These are phyloP conservation scores for Plantago major DNA, from an alignment of 257 asterid genomes.

Conservation along the genomic window DNA sequence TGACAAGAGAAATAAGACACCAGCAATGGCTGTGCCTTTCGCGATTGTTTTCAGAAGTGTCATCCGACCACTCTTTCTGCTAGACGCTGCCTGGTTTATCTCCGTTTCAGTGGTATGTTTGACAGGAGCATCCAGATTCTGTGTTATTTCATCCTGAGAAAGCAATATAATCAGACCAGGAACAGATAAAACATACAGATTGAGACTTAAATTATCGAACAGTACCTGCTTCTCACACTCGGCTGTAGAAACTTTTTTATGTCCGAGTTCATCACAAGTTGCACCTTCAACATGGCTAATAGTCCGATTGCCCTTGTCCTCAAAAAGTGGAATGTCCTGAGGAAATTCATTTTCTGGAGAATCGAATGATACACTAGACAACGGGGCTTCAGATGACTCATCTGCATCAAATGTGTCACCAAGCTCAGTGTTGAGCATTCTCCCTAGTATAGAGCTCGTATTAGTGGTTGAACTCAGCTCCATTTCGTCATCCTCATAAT, in stretches of 20 bases:
- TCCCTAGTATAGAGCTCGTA: constrained; percentile 80
- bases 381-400: constrained; percentile 31
- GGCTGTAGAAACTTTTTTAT: constrained; percentile 8
- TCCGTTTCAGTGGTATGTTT: constrained; percentile 19
- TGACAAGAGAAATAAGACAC: constrained; percentile 49
- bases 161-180: not conserved
- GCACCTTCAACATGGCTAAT: constrained; percentile 12
- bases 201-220: too few species aligned
- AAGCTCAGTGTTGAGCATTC: too few species aligned
- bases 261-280: constrained; percentile 5
- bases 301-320: constrained; percentile 17
- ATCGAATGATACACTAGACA: not conserved
- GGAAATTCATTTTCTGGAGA: constrained; percentile 9
- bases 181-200: not conserved
- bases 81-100: constrained; percentile 17
- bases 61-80: constrained; percentile 24
- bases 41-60: constrained; percentile 56
- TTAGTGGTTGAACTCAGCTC: constrained; percentile 81
- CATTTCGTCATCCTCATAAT: too few species aligned
- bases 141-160: constrained; percentile 33
- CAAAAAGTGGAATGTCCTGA: constrained; percentile 14
- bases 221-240: constrained; percentile 36
- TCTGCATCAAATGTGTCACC: constrained; percentile 55
- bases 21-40: constrained; percentile 76
- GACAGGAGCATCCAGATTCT: not conserved